phyloP scores from a whole-genome alignment of 441 rosid species.

The Croton setiger region DNA sequence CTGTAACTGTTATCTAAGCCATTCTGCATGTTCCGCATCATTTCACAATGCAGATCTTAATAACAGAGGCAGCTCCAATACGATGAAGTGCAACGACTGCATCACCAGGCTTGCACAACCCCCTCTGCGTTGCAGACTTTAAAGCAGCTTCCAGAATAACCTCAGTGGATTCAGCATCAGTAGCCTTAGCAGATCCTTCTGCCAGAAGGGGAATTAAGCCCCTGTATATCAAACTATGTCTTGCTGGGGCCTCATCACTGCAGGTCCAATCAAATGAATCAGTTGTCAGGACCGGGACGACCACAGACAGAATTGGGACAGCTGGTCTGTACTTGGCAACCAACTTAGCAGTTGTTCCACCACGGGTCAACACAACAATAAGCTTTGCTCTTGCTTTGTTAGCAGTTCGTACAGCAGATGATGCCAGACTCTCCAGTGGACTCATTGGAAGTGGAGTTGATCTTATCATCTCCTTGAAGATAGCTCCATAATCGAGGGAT shows the following conservation, averaged over 20 bases:
- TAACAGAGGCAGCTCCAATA: constrained; percentile 83
- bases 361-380: constrained; percentile 83
- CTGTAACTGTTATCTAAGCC: constrained; percentile 1
- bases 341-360: constrained; percentile 83
- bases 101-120: constrained; percentile 67
- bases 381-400: constrained; percentile 87
- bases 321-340: constrained; percentile 96
- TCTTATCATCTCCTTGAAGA: constrained; percentile 85
- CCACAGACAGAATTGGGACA: constrained; percentile 87
- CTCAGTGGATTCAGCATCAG: constrained; percentile 85
- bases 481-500: constrained; percentile 74
- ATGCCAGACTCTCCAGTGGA: constrained; percentile 91
- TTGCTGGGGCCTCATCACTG: constrained; percentile 87
- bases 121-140: constrained; percentile 57
- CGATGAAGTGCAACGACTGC: constrained; percentile 85
- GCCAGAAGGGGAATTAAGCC: constrained; percentile 78
- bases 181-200: constrained; percentile 94
- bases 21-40: constrained; percentile 21
- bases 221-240: constrained; percentile 78
- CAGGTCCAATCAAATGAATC: constrained; percentile 88
- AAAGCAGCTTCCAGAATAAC: constrained; percentile 72
- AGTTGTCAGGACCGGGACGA: constrained; percentile 78
- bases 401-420: constrained; percentile 88
- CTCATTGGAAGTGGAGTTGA: constrained; percentile 94
- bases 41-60: constrained; percentile 88